Percentiles rank a stretch among this genome's conserved stretches.
Evolutionary conservation across 2,329 filamentous ascomycete genomes (phyloP).

Genomic region (Cladorrhinum sp.): DNA sequence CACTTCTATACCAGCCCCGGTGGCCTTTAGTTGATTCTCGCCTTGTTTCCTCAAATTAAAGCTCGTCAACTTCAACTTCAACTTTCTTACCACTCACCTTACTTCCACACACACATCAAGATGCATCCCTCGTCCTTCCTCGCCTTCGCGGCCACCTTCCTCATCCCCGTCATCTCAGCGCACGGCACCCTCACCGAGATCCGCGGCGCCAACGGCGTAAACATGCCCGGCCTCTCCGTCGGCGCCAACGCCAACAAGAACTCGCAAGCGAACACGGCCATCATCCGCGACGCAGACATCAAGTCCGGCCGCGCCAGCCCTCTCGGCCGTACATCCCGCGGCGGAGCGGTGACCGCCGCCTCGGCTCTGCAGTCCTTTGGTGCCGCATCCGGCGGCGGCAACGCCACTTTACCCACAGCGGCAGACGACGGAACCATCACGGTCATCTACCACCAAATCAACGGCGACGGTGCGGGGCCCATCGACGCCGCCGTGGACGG

Average conservation of each 20-base stretch:
- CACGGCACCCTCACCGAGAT: constrained; percentile 58
- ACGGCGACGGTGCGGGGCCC: constrained; percentile 67
- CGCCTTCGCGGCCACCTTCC: constrained; percentile 41
- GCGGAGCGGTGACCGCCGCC: constrained; percentile 56
- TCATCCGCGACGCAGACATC: constrained; percentile 62
- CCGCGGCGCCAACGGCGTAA: constrained; percentile 59
- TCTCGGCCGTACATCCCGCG: constrained; percentile 62
- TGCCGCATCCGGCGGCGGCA: constrained; percentile 21
- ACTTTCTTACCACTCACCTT: neutral
- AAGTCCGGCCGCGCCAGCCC: constrained; percentile 51
- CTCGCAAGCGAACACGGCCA: constrained; percentile 67
- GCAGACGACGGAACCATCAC: constrained; percentile 58
- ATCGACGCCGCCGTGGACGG: constrained; percentile 58
- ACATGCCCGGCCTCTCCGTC: constrained; percentile 57
- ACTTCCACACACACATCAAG: constrained; percentile 5
- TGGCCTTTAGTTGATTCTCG: neutral
- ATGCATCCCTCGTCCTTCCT: constrained; percentile 34
- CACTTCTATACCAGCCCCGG: neutral
- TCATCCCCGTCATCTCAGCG: constrained; percentile 50
- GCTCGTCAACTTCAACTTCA: neutral
- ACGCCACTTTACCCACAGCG: constrained; percentile 52
- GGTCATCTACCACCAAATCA: constrained; percentile 67
- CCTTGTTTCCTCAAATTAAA: too few species aligned
- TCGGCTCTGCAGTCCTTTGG: constrained; percentile 30
- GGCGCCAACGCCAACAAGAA: constrained; percentile 61